Conservation (phyloP, 2,329 filamentous ascomycete genomes). For the Incumbomyces delicatus region DNA sequence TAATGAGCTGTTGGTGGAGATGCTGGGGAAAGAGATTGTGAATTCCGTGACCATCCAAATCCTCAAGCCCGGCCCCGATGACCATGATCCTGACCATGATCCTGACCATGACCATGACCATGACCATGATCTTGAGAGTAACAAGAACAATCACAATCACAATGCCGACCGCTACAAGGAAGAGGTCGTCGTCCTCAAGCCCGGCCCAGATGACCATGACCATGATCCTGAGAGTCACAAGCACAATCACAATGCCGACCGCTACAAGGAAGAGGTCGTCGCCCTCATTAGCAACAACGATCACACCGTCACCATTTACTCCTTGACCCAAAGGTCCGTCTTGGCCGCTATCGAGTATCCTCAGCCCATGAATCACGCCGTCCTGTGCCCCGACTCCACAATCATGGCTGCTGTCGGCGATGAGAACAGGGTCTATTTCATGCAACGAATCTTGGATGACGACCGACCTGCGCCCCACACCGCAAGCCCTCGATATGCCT, state of each 20-base stretch:
- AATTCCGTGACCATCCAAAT: slow-evolving; percentile 59
- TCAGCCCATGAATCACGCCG: slow-evolving; percentile 83
- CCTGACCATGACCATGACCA: no score
- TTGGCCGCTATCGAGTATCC: slow-evolving; percentile 64
- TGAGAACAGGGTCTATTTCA: slow-evolving; percentile 76
- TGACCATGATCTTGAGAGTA: no score
- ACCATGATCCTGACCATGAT: no score
- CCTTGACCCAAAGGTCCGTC: slow-evolving; percentile 57
- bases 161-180: neutral
- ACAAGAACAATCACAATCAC: no score
- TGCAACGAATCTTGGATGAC: slow-evolving; percentile 43
- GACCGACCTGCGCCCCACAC: slow-evolving; percentile 1
- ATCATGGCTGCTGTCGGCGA: slow-evolving; percentile 79
- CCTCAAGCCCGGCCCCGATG: slow-evolving; percentile 33
- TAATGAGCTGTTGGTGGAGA: slow-evolving; percentile 28
- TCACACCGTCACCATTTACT: slow-evolving; percentile 75
- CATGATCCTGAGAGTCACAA: no score
- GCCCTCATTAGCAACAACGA: slow-evolving; percentile 67
- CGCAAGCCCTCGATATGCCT: slow-evolving; percentile 19
- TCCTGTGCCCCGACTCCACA: slow-evolving; percentile 82
- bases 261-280: neutral
- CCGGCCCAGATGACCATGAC: no score
- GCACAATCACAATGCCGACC: no score
- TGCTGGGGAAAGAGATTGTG: slow-evolving; percentile 54
- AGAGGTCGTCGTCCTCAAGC: neutral